Conservation (phyloP, 495 filamentous ascomycete genomes). For the Durotheca rogersii region DNA sequence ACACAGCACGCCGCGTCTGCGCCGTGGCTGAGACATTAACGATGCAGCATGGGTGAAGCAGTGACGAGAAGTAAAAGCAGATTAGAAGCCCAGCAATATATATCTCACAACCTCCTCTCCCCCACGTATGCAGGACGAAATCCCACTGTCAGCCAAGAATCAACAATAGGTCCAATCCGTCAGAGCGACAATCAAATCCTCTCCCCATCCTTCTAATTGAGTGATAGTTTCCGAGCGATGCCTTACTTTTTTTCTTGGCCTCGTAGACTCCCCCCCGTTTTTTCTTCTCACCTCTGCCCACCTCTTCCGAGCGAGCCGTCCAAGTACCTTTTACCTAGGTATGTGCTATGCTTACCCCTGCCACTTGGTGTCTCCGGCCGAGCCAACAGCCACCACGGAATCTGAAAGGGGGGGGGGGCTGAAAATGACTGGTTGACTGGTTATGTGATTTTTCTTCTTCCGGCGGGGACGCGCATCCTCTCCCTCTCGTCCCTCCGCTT, state of each 20-base stretch:
- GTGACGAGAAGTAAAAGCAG: not conserved
- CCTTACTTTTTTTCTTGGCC: not conserved
- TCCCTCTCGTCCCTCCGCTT: not conserved
- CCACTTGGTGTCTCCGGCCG: not conserved
- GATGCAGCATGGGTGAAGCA: slow-evolving; percentile 14
- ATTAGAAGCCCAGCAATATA: slow-evolving; percentile 8
- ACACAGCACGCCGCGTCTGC: slow-evolving; percentile 10
- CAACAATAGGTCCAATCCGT: too few relatives aligned
- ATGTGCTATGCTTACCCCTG: not conserved
- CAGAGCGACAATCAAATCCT: too few relatives aligned
- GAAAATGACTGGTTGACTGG: too few relatives aligned
- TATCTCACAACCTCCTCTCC: not conserved
- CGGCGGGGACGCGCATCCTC: not conserved
- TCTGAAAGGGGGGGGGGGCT: not conserved
- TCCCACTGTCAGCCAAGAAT: slow-evolving; percentile 4
- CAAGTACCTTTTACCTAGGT: not conserved
- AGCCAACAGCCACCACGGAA: not conserved
- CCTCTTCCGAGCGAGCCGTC: too few relatives aligned
- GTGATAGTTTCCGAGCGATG: too few relatives aligned
- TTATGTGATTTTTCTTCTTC: not conserved
- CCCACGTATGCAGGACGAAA: slow-evolving; percentile 8
- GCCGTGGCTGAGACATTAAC: slow-evolving; percentile 26
- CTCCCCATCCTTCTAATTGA: too few relatives aligned
- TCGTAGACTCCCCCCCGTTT: not conserved
- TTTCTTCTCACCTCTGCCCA: not conserved